Base-by-base conservation (phyloP, 495 filamentous ascomycete species). In the Podospora didyma region DNA sequence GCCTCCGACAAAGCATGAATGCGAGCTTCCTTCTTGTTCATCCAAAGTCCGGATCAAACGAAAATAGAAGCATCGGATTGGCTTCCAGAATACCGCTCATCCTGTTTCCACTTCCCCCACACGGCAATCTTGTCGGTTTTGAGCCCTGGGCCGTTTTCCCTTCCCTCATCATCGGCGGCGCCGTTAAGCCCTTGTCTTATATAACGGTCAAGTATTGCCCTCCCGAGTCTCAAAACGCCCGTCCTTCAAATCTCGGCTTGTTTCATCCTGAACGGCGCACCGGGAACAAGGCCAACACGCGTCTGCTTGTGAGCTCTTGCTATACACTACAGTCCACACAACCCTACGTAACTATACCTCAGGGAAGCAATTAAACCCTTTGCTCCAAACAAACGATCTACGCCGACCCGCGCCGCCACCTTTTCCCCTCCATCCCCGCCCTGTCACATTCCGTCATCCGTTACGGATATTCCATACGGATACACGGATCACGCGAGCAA, bases 1-100 rank as follows among this genome's bases (percentile, higher is more conserved):
- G 34, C 48, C 39, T 48, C 21, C 46, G 46, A 16, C 17, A 31
- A n/a, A 10, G 46, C 46, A 49, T 49, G 21, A 42, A 22, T 39
- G 39, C 12, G 39, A 42, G 39, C 39, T 42, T 17, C 39, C 1
- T 42, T 14, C 39, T 42, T 9, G 39, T 61, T 61, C 59, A 52
- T 56, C 39, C 53, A 41, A 46, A 50, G 23, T 26, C 48, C 57
- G 57, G 57, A 41, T 49, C 41, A 37, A 57, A 51, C 46, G 7
- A 59, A 56, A 56, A 56, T 64, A 58, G 49, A 49, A 58, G 53
- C 48, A 42, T 41, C 22, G 42, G 16, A 49, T 49, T 56, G 48
- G 56, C 55, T 53, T 63, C 35, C 44, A 54, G 34, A 39, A 55
- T 17, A n/a, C 48, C 12, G 52, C 34, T 28, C 45, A 41, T 47